phyloP scores from a whole-genome alignment of 345 rosid genomes.

The Camelina neglecta region DNA sequence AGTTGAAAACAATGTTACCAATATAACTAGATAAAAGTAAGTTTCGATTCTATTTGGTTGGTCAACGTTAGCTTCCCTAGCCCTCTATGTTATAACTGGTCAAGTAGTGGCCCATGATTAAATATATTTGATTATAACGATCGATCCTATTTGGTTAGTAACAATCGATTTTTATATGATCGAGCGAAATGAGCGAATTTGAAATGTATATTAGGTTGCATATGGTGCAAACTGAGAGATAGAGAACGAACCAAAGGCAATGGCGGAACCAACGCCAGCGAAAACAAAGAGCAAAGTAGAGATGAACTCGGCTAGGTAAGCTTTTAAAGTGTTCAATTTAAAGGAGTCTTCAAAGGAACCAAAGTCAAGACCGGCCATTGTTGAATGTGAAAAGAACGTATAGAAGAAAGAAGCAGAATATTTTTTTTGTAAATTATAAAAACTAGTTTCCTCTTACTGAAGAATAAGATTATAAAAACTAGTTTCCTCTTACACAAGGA shows the following conservation, averaged over 20 bases:
- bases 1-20: background rate
- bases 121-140: too few relatives aligned
- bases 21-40: too few relatives aligned
- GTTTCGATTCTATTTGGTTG: too few relatives aligned
- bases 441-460: background rate
- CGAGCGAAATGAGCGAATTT: background rate
- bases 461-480: background rate
- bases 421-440: too few relatives aligned
- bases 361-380: constrained; percentile 57
- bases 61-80: too few relatives aligned
- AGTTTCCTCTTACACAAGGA: background rate
- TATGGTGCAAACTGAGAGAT: constrained; percentile 8
- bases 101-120: background rate
- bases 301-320: constrained; percentile 92
- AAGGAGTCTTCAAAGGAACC: constrained; percentile 78
- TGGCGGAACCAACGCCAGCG: constrained; percentile 90
- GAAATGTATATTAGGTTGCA: background rate
- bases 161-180: constrained; percentile 1
- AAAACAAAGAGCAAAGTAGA: constrained; percentile 92
- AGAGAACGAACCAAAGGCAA: constrained; percentile 66
- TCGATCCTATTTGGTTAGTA: background rate
- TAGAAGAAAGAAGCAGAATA: background rate
- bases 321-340: constrained; percentile 65
- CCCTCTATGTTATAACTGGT: background rate
- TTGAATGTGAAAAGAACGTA: constrained; percentile 13